Conservation (phyloP, 2,329 filamentous ascomycete genomes). For the Botryosphaeria agaves region DNA sequence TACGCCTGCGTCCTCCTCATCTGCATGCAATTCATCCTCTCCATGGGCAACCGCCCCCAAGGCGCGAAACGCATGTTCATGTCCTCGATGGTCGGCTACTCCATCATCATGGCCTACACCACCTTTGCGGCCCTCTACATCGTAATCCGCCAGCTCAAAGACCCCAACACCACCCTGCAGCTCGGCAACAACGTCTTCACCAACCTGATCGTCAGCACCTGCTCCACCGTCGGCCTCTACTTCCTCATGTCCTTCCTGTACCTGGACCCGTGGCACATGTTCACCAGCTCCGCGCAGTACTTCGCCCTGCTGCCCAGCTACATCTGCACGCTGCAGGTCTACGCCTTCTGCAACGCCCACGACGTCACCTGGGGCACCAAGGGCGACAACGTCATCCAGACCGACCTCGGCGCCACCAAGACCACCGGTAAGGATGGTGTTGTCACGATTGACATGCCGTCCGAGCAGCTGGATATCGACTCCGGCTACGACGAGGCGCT, state of each 20-base stretch:
- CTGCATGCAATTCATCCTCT: conserved; percentile 87
- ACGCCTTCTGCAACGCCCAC: conserved; percentile 98
- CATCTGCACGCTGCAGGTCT: conserved; percentile 94
- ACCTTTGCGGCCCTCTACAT: conserved; percentile 82
- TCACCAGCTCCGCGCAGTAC: conserved; percentile 82
- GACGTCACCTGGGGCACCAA: conserved; percentile 99
- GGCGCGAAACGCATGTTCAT: conserved; percentile 86
- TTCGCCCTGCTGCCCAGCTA: conserved; percentile 83
- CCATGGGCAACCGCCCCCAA: conserved; percentile 89
- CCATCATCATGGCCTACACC: conserved; percentile 90
- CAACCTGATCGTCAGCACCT: conserved; percentile 79
- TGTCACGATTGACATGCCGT: conserved; percentile 94
- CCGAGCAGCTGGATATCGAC: conserved; percentile 95
- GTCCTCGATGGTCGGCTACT: conserved; percentile 74
- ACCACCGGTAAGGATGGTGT: conserved; percentile 54
- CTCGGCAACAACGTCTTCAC: conserved; percentile 85
- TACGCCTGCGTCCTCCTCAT: conserved; percentile 81
- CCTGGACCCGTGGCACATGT: conserved; percentile 97
- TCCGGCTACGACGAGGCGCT: conserved; percentile 93
- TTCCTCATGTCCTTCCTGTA: conserved; percentile 95
- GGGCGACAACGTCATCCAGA: conserved; percentile 88
- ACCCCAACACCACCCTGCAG: conserved; percentile 29
- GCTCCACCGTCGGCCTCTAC: conserved; percentile 82
- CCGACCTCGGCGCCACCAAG: conserved; percentile 75
- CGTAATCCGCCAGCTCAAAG: conserved; percentile 60